A percentile compares a stretch with the other conserved stretches of the same genome.
Evolutionary conservation across 768 basidiomycete genomes (phyloP).

Genomic region (Collybia sp.): DNA sequence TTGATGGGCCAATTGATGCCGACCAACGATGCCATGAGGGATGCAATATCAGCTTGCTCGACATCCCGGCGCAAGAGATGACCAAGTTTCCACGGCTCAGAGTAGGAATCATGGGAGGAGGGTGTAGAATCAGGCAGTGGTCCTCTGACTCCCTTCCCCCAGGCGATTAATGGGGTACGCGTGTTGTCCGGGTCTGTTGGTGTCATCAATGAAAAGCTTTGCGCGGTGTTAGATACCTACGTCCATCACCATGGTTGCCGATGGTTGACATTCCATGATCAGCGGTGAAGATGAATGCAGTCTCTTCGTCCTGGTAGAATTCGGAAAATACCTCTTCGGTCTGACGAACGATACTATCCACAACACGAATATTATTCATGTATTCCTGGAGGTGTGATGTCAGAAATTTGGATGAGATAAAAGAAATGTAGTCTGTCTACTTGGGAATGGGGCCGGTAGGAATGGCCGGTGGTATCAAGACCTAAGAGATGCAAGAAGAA

Average conservation of each 20-base stretch:
- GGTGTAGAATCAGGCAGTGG: slow-evolving; percentile 53
- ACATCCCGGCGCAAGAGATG: slow-evolving; percentile 67
- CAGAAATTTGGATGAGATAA: not conserved
- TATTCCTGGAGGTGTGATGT: slow-evolving; percentile 55
- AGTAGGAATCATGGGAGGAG: slow-evolving; percentile 71
- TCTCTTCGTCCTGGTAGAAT: slow-evolving; percentile 67
- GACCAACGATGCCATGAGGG: slow-evolving; percentile 71
- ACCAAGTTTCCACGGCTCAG: slow-evolving; percentile 54
- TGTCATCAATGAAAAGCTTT: slow-evolving; percentile 1
- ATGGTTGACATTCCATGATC: slow-evolving; percentile 90
- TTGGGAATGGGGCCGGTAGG: slow-evolving; percentile 77
- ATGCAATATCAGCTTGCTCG: slow-evolving; percentile 79
- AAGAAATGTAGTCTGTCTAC: slow-evolving; percentile 25
- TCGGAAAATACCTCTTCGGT: slow-evolving; percentile 57
- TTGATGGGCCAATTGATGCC: slow-evolving; percentile 78
- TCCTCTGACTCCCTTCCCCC: slow-evolving; percentile 75
- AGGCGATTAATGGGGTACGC: slow-evolving; percentile 76
- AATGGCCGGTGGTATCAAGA: slow-evolving; percentile 83
- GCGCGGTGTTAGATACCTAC: slow-evolving; percentile 29
- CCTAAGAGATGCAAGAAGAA: slow-evolving; percentile 86
- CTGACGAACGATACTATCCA: slow-evolving; percentile 67
- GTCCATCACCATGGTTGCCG: slow-evolving; percentile 88
- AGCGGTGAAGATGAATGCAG: slow-evolving; percentile 77
- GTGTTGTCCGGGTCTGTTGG: slow-evolving; percentile 79
- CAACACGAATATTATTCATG: slow-evolving; percentile 77